These are phyloP conservation scores for Craspedostauros australis DNA, from an alignment of 108 stramenopile genomes.

Conservation along the genomic window DNA sequence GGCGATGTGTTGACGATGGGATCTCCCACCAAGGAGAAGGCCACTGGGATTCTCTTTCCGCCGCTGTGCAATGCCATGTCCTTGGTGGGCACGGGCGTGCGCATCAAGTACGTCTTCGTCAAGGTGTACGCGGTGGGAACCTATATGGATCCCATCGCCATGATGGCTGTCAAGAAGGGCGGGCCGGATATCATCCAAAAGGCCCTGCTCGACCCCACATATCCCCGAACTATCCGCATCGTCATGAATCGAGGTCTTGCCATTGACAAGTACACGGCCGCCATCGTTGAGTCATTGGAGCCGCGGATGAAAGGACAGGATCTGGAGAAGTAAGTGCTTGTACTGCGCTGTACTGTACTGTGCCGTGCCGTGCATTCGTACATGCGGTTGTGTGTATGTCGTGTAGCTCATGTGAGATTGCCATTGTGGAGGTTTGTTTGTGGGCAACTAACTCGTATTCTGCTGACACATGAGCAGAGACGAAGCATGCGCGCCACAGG, in stretches of 20 bases:
- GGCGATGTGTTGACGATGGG: constrained; percentile 54
- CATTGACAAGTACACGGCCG: constrained; percentile 81
- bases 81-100: constrained; percentile 74
- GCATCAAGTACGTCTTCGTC: constrained; percentile 84
- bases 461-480: no score
- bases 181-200: constrained; percentile 43
- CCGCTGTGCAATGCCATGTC: constrained; percentile 66
- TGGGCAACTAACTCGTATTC: no score
- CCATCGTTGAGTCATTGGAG: constrained; percentile 78
- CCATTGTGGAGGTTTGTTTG: no score
- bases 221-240: constrained; percentile 81
- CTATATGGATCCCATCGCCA: constrained; percentile 74
- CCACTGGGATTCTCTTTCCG: constrained; percentile 80
- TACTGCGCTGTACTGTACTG: no score
- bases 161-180: constrained; percentile 59
- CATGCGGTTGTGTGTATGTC: no score
- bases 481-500: no score
- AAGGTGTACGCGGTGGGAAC: constrained; percentile 89
- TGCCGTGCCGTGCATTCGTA: no score
- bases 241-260: constrained; percentile 81
- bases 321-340: constrained; percentile 48
- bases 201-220: constrained; percentile 69
- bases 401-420: no score
- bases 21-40: constrained; percentile 54
- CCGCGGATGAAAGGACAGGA: constrained; percentile 84